phyloP scores from a whole-genome alignment of 768 basidiomycete species.

The Leucosporidium yakuticum region DNA sequence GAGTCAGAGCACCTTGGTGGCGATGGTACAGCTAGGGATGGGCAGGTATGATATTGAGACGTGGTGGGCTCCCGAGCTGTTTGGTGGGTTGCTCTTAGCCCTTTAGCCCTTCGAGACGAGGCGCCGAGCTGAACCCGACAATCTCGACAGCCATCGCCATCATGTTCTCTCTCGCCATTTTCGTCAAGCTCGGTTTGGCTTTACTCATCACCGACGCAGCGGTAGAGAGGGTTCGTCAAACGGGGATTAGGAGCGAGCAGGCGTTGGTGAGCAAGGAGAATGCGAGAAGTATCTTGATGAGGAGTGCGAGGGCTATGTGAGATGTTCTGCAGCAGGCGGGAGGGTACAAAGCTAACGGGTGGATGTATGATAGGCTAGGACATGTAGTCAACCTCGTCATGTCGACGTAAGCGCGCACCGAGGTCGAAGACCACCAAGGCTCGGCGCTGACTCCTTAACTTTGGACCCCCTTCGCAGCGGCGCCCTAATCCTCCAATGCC shows the following conservation, averaged over 20 bases:
- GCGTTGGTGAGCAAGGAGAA: not conserved
- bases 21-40: too few relatives aligned
- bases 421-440: too few relatives aligned
- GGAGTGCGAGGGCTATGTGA: slow-evolving; percentile 6
- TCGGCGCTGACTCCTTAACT: not conserved
- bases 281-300: not conserved
- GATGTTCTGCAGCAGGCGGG: not conserved
- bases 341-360: not conserved
- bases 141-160: not conserved
- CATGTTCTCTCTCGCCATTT: not conserved
- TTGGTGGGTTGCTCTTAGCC: too few relatives aligned
- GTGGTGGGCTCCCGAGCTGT: too few relatives aligned
- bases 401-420: not conserved
- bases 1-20: too few relatives aligned
- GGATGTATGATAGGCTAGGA: not conserved
- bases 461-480: not conserved
- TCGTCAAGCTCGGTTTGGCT: not conserved
- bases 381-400: not conserved
- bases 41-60: too few relatives aligned
- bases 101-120: too few relatives aligned
- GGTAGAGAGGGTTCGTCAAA: not conserved
- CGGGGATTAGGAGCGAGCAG: not conserved
- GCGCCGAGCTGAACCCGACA: too few relatives aligned
- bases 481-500: slow-evolving; percentile 1
- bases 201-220: not conserved